phyloP scores from a whole-genome alignment of 768 basidiomycete genomes.

The Lentinula sp. region DNA sequence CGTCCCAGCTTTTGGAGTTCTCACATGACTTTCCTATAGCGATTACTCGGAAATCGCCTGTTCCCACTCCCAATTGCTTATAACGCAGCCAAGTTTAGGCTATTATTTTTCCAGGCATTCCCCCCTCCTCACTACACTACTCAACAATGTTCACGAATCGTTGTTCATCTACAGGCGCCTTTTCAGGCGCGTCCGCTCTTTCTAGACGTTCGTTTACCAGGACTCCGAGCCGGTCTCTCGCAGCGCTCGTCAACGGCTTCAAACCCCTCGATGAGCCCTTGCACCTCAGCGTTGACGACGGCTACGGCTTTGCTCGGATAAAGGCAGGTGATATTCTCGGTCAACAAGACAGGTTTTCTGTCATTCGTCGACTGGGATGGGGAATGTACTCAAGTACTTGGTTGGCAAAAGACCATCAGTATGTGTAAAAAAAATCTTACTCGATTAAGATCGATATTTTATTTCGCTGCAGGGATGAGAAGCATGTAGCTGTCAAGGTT shows the following conservation, averaged over 20 bases:
- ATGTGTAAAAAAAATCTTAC: not conserved
- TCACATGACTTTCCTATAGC: not conserved
- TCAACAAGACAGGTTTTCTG: conserved; percentile 17
- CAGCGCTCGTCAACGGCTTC: conserved; percentile 1
- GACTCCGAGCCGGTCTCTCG: not conserved
- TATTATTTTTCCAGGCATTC: not conserved
- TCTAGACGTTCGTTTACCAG: conserved; percentile 3
- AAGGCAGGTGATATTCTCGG: conserved; percentile 21
- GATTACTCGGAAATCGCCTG: not conserved
- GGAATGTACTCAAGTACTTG: conserved; percentile 24
- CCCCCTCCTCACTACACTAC: not conserved
- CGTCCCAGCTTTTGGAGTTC: not conserved
- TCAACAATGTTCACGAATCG: not conserved
- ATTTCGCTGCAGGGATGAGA: conserved; percentile 12
- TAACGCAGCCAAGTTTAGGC: not conserved
- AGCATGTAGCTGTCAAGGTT: conserved; percentile 24
- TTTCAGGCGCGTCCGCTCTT: conserved; percentile 6
- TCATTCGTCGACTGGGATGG: conserved; percentile 24
- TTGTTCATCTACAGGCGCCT: not conserved
- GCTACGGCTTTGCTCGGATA: conserved; percentile 20
- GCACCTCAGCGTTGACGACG: conserved; percentile 18
- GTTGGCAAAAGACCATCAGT: conserved; percentile 21
- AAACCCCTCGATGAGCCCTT: conserved; percentile 18
- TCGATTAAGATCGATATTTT: not conserved
- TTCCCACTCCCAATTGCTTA: not conserved